Evolutionary conservation across 768 basidiomycete species (phyloP).

Genomic region (Serendipita indica): DNA sequence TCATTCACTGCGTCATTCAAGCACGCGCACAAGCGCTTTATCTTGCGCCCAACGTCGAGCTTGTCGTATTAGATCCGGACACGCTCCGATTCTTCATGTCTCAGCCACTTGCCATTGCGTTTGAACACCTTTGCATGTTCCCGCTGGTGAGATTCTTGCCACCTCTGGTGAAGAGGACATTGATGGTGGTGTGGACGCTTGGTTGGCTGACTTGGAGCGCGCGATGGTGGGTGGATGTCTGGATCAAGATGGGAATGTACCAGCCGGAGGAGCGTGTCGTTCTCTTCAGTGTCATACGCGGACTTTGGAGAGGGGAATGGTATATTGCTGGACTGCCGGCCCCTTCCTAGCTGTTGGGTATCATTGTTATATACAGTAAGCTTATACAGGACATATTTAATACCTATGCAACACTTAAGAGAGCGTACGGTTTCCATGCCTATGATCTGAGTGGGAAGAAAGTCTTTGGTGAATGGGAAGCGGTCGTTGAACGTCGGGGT

Average conservation of each 20-base stretch:
- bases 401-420: too few species aligned
- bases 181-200: background rate
- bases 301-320: background rate
- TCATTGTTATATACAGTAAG: too few species aligned
- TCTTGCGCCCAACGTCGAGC: background rate
- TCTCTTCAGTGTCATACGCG: background rate
- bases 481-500: background rate
- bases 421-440: too few species aligned
- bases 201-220: background rate
- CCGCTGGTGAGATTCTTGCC: background rate
- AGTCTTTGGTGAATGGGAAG: background rate
- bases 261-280: background rate
- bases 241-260: conserved; percentile 7
- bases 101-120: background rate
- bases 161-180: background rate
- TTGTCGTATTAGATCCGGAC: background rate
- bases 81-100: conserved; percentile 4
- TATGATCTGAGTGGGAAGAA: too few species aligned
- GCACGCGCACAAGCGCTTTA: background rate
- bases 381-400: too few species aligned
- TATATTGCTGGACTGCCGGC: background rate
- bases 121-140: background rate
- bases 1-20: conserved; percentile 5
- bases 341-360: background rate
- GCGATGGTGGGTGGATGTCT: conserved; percentile 2